Evolutionary conservation across 331 rosid genomes (phyloP), one percentile per base, ranked within the genome.

Genomic region (Pyracantha coccinea): DNA sequence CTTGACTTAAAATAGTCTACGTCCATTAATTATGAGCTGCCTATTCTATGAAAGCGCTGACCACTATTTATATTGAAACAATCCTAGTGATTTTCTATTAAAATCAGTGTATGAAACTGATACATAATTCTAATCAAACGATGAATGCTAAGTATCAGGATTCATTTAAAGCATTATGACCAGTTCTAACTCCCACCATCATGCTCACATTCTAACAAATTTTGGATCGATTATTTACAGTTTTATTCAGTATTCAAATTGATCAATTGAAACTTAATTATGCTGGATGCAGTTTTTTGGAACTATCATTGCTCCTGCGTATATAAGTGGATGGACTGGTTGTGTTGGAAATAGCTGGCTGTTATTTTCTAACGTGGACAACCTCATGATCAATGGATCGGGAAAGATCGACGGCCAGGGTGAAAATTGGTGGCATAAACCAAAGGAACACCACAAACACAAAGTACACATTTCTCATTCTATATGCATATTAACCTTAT

Each of bases 331-430:
- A 35, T 73, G 77, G 68, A 72, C n/a, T 3, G 38, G 25, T 38
- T 66, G 79, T 47, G 11, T 12, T 14, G 35, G n/a, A 33, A 50
- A 32, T 65, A 65, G 54, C 16, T 75, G 79, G 73, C 38, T 66
- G 17, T 38, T 4, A 7, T 53, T 66, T 8, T 10, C 20, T 0
- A 7, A 52, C 4, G 72, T 66, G n/a, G 29, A 27, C 25, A 58
- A 44, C 20, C 53, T 75, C 44, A 19, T 53, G 54, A 23, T 75
- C 25, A 57, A 41, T 33, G 67, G 79, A 66, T 32, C 73, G 11
- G 79, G 73, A 20, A 32, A 17, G 27, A 21, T 75, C 8, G 25
- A 75, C 5, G 79, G 79, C 14, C 73, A 10, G 23, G 79, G 73
- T 24, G 28, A 8, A 2, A 53, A 12, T 33, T 75, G 78, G 78